Base-by-base conservation (phyloP, 192 early-diverging fungal species). In the Phlyctochytrium bullatum region DNA sequence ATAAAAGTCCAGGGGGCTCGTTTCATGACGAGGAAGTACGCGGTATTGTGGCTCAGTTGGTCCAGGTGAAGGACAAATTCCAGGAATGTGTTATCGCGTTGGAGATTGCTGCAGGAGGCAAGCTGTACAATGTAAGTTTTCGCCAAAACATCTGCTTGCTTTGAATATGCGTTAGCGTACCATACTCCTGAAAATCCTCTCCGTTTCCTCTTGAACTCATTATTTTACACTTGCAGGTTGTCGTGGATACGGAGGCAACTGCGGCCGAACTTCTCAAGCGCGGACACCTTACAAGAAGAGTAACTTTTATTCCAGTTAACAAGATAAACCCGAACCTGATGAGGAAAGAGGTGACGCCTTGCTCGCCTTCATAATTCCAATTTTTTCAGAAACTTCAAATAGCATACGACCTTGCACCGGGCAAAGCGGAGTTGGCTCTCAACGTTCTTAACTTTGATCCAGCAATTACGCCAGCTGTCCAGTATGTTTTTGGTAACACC, bases 241-340 rank as follows among this genome's bases (percentile, higher is more conserved):
- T 99, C n/a, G 93, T 99, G 0, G 87, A 92, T 17, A 85, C 89
- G 62, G 96, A 99, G 67, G 78, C 79, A 1, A 83, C 93, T 1
- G 95, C 89, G 6, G 76, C 88, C 0, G 88, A 93, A 73, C 75
- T 99, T 35, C 72, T 98, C 16, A 79, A 92, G 60, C 34, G 31
- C 23, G 31, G 59, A 2, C 80, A 79, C 61, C 75, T 99, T 6
- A 78, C 80, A 30, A 88, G 86, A 29, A 83, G 94, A 0, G 88
- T 92, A 16, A 98, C 95, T 1, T 84, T 98, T 20, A 94, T 98
- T 52, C 97, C 96, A 20, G 77, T 99, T n/a, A 97, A 97, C 86
- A 95, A 94, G 75, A 97, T 99, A 52, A 67, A 73, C n/a, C 70
- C 81, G 0, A 69, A 64, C 65, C 71, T 2, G 24, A 52, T 73